Evolutionary conservation across 805 yeast species (phyloP).

Genomic region (Metschnikowia vanudenii): DNA sequence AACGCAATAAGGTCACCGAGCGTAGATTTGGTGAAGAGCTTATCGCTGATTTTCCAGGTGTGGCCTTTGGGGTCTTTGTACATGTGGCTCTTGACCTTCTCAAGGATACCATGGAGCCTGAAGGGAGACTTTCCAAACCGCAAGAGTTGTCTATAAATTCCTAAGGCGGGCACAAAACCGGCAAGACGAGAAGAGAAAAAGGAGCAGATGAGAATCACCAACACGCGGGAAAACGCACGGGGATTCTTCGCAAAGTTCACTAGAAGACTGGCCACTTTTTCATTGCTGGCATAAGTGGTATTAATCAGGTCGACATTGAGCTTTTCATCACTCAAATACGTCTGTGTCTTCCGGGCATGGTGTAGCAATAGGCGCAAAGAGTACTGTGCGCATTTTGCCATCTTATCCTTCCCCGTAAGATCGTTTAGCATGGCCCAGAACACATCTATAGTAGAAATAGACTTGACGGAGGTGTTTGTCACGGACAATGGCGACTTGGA

Average conservation of each 20-base stretch:
- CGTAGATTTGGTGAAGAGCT: slow-evolving; percentile 41
- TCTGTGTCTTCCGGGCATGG: slow-evolving; percentile 43
- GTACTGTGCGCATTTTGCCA: slow-evolving; percentile 65
- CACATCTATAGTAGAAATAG: slow-evolving; percentile 38
- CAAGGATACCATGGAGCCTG: slow-evolving; percentile 40
- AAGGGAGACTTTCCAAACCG: slow-evolving; percentile 73
- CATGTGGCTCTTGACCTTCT: slow-evolving; percentile 24
- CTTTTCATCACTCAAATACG: slow-evolving; percentile 31
- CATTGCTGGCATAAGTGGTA: slow-evolving; percentile 31
- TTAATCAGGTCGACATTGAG: slow-evolving; percentile 34
- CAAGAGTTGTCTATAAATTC: slow-evolving; percentile 61
- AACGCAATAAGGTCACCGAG: slow-evolving; percentile 53
- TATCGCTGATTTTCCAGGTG: slow-evolving; percentile 15
- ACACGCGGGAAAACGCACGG: slow-evolving; percentile 33
- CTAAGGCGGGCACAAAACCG: slow-evolving; percentile 48
- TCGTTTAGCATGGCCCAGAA: slow-evolving; percentile 52
- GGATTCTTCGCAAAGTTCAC: slow-evolving; percentile 39
- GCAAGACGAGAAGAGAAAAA: slow-evolving; percentile 40
- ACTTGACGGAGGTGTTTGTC: background rate
- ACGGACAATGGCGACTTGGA: background rate
- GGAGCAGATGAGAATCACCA: slow-evolving; percentile 37
- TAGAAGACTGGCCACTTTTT: slow-evolving; percentile 33
- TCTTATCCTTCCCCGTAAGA: slow-evolving; percentile 67
- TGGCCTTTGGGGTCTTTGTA: slow-evolving; percentile 11
- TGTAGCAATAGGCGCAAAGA: slow-evolving; percentile 50